phyloP scores from a whole-genome alignment of 169 alveolate genomes.

The Besnoitia besnoiti region DNA sequence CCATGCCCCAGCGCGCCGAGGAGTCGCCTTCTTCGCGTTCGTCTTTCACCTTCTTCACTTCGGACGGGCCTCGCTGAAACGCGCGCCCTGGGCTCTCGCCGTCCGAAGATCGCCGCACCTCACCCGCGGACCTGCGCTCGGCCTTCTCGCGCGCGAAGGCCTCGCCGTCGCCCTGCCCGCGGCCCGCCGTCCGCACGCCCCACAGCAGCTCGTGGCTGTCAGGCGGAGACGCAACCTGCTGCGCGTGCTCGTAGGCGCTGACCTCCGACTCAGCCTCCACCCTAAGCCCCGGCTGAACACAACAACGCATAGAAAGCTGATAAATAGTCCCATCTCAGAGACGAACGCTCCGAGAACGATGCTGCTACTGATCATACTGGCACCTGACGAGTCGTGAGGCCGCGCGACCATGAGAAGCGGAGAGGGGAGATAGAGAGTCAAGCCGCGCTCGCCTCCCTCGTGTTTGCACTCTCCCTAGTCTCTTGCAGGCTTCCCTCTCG shows the following conservation, averaged over 20 bases:
- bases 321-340: not conserved
- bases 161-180: too few relatives aligned
- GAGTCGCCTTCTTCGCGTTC: not conserved
- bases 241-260: not conserved
- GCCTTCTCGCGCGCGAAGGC: too few relatives aligned
- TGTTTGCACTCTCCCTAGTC: not conserved
- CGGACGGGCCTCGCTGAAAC: not conserved
- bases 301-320: too few relatives aligned
- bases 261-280: not conserved
- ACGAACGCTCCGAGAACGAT: too few relatives aligned
- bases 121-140: not conserved
- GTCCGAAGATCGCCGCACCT: not conserved
- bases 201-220: not conserved
- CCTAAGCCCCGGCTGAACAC: not conserved
- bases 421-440: too few relatives aligned
- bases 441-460: not conserved
- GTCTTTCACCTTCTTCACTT: not conserved
- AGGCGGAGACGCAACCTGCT: not conserved
- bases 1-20: slow-evolving; percentile 20
- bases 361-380: too few relatives aligned
- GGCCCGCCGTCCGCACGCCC: not conserved
- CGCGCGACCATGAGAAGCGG: too few relatives aligned
- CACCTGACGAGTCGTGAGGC: too few relatives aligned
- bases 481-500: not conserved
- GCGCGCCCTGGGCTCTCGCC: not conserved